Base-by-base conservation (phyloP, 2,329 filamentous ascomycete genomes). In the Aspergillus felis region DNA sequence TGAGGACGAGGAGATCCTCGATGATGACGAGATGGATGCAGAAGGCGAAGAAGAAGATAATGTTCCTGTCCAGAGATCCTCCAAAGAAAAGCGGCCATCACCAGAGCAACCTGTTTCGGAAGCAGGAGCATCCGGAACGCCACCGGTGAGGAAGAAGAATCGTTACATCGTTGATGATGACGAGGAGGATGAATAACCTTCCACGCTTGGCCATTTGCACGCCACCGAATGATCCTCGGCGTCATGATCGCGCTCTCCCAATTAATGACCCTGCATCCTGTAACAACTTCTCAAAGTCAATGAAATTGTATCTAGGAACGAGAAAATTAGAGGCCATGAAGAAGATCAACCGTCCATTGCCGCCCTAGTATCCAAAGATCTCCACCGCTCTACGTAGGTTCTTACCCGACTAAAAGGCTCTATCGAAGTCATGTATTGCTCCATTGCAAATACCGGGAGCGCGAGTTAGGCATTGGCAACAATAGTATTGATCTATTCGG, bases 141-240 rank as follows among this genome's bases (percentile, higher is more conserved):
- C 76, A 42, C 73, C 71, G 42, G 64, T 68, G 4, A 73, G 78
- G 54, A 78, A 77, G 68, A 79, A 79, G 69, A 72, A 79, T 61
- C 75, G 77, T 55, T 76, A 78, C 53, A 74, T 80, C 32, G 75
- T 79, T 51, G 77, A 80, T 51, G 77, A 79, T 55, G 79, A 80
- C 49, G 78, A 81, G 12, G 78, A 80, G 51, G 76, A 80, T 55
- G 74, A 69, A 68, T 61, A 41, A 48, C 14, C 50, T 56, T 47
- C 57, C 12, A 32, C 32, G 50, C 46, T 55, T 54, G 27, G 27
- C 17, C 32, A 17, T 38, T 38, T 38, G 32, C 22, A n/a, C 24
- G 24, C 9, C 12, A 3, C 3, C 12, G 22, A 49, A 49, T 28
- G 47, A 8, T 49, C 24, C 22, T 41, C 41, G 49, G 54, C 54